These are phyloP conservation scores for Cyclotella sp. DNA, from an alignment of 108 stramenopile species.

Conservation along the genomic window DNA sequence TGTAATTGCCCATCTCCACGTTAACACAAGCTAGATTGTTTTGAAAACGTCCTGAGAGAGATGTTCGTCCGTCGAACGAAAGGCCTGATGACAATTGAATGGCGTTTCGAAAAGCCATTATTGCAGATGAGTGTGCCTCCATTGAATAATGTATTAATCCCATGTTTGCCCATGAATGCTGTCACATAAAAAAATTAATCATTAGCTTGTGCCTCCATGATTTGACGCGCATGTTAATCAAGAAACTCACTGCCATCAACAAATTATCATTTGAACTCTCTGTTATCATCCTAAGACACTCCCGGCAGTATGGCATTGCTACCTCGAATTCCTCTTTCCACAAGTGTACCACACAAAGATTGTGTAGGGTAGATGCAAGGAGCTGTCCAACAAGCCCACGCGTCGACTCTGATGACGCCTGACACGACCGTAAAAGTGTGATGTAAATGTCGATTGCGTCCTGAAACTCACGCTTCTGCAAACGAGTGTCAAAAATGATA, in stretches of 20 bases:
- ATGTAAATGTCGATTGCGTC: conserved; percentile 38
- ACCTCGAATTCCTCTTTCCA: conserved; percentile 43
- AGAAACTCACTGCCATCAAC: conserved; percentile 5
- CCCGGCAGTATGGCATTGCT: conserved; percentile 30
- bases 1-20: conserved; percentile 24
- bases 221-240: neutral
- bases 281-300: conserved; percentile 30
- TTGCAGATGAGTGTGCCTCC: conserved; percentile 21
- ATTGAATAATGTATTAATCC: conserved; percentile 41
- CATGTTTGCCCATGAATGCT: conserved; percentile 40
- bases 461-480: conserved; percentile 32
- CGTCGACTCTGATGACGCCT: conserved; percentile 22
- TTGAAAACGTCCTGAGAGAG: conserved; percentile 20
- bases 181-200: neutral
- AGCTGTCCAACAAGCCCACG: conserved; percentile 42
- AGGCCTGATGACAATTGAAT: conserved; percentile 13
- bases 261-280: conserved; percentile 16
- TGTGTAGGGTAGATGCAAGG: conserved; percentile 44
- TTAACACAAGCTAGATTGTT: conserved; percentile 41
- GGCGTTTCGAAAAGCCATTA: conserved; percentile 41
- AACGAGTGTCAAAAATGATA: neutral
- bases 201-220: neutral
- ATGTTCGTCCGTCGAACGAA: conserved; percentile 3
- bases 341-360: conserved; percentile 36
- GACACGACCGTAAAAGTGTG: conserved; percentile 31